phyloP scores from a whole-genome alignment of 2,329 filamentous ascomycete species.

The Alternaria conjuncta region DNA sequence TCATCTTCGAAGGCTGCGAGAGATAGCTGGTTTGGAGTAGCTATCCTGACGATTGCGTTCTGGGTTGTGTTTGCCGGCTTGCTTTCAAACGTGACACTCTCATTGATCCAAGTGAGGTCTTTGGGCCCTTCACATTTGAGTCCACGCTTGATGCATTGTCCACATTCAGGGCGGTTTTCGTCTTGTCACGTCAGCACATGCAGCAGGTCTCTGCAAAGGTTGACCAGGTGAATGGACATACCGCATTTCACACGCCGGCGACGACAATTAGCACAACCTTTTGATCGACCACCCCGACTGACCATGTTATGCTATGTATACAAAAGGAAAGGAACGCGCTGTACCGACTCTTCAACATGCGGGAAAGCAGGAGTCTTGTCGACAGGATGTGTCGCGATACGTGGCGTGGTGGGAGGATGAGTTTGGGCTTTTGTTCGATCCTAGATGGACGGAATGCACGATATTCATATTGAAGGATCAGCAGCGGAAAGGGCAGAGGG shows the following conservation, averaged over 20 bases:
- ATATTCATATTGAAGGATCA: neutral
- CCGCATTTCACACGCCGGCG: constrained; percentile 38
- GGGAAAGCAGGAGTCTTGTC: neutral
- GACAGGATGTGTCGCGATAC: neutral
- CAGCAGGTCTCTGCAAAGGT: neutral
- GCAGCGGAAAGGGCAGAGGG: neutral
- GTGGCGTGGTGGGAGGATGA: neutral
- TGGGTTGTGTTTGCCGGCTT: neutral
- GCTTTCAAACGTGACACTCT: constrained; percentile 6
- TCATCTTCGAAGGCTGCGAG: constrained; percentile 32
- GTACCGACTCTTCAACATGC: neutral
- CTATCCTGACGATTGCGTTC: neutral
- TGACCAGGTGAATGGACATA: constrained; percentile 14
- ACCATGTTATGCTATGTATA: constrained; percentile 21
- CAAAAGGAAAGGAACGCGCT: neutral
- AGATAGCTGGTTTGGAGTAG: constrained; percentile 16
- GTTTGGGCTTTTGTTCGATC: neutral
- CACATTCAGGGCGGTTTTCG: constrained; percentile 32
- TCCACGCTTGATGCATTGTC: constrained; percentile 32
- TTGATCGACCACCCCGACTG: constrained; percentile 37
- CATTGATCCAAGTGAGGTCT: constrained; percentile 30
- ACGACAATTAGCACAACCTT: constrained; percentile 35
- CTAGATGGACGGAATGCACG: neutral
- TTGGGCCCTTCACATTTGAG: constrained; percentile 34
- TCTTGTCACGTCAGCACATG: constrained; percentile 17